Evolutionary conservation across 768 basidiomycete genomes (phyloP), one percentile per base, ranked within the genome.

Genomic region (Leccinellum luteum): DNA sequence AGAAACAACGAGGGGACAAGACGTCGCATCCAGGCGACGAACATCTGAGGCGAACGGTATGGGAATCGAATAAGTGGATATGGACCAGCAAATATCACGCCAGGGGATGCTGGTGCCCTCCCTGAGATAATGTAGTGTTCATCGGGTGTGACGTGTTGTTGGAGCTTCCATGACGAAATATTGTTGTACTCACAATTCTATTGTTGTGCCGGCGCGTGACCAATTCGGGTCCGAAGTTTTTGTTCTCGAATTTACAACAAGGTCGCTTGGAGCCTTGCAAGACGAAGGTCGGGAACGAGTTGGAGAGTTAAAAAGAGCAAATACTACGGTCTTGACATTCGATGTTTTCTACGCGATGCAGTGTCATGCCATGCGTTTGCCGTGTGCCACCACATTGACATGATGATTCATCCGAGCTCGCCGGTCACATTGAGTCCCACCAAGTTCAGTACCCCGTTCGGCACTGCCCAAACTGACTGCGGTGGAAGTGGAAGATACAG

Each of bases 11-110:
- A 66, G 60, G 78, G 64, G 63, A 76, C 44, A 60, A 76, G 60
- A 64, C 75, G 82, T 84, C 87, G 89, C 89, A 82, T 69, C 87
- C 87, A 69, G 89, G 87, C 88, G 87, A 89, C 83, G 66, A 81
- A 74, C 86, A 89, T 87, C 76, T 60, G 49, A 57, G 59, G 56
- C 60, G 59, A 63, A 64, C 27, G 52, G 58, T 54, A 50, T 30
- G 50, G 45, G 56, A 60, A 52, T 25, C 27, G 55, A 58, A n/a
- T 52, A 59, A 58, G 48, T 54, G 60, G 59, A 63, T 60, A 67
- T 65, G 65, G 57, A 58, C 64, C 70, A 71, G 66, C 35, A 41
- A 41, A 64, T 54, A 73, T 69, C 67, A 63, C 64, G 47, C 38
- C 38, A 7, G 9, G 55, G 60, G 51, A 62, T 51, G 55, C 30